Conservation (phyloP, 768 basidiomycete species). For the Hericium alpestre region DNA sequence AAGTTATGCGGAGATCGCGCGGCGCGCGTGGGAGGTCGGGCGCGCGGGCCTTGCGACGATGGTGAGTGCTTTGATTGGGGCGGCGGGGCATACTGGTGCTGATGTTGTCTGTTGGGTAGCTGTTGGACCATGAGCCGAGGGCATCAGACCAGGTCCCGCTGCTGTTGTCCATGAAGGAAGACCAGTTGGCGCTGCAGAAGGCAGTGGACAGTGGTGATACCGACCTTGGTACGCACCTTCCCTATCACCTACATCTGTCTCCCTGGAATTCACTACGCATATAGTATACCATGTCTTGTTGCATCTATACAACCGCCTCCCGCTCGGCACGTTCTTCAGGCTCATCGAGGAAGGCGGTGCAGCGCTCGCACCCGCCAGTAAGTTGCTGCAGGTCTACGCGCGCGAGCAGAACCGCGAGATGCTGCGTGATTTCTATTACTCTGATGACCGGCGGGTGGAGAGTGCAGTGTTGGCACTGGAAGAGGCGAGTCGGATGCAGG, state of each 20-base stretch:
- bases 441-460: conserved; percentile 90
- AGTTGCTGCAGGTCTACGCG: conserved; percentile 81
- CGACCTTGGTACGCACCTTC: conserved; percentile 59
- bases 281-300: conserved; percentile 90
- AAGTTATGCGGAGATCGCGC: conserved; percentile 91
- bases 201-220: conserved; percentile 94
- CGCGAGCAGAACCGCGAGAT: conserved; percentile 85
- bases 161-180: conserved; percentile 91
- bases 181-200: conserved; percentile 74
- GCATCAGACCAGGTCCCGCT: conserved; percentile 91
- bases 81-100: background rate
- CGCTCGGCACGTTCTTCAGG: conserved; percentile 88
- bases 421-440: conserved; percentile 94
- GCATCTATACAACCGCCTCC: conserved; percentile 71
- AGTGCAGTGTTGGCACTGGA: conserved; percentile 83
- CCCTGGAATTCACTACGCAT: background rate
- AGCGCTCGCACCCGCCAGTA: conserved; percentile 60
- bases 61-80: conserved; percentile 28
- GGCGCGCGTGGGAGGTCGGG: conserved; percentile 86
- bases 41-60: conserved; percentile 72
- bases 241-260: background rate
- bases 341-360: conserved; percentile 86
- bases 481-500: conserved; percentile 62
- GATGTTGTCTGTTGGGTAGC: conserved; percentile 27
- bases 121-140: conserved; percentile 83